Conservation (phyloP, 148 eudicot genomes). For the Rhododendron henanense region DNA sequence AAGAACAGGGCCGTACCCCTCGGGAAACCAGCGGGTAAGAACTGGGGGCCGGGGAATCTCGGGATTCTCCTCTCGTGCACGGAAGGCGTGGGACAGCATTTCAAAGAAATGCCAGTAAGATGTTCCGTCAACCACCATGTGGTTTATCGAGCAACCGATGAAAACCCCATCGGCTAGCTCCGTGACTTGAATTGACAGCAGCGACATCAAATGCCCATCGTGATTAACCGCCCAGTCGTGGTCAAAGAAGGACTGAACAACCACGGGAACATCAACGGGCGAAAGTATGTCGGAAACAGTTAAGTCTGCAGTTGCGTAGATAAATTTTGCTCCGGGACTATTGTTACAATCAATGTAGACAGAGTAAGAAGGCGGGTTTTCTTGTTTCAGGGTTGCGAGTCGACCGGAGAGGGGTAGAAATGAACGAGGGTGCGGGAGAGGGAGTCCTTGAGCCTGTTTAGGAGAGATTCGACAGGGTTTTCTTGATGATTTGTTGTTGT, state of each 20-base stretch:
- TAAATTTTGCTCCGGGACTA: too few relatives aligned
- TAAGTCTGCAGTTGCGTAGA: not conserved
- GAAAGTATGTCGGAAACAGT: constrained; percentile 16
- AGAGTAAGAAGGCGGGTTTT: too few relatives aligned
- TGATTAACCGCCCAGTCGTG: constrained; percentile 9
- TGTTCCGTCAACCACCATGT: not conserved
- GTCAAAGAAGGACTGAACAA: constrained; percentile 20
- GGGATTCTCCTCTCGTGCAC: not conserved
- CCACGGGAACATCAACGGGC: constrained; percentile 8
- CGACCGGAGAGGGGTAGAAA: too few relatives aligned
- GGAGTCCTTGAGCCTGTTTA: too few relatives aligned
- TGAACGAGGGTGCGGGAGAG: too few relatives aligned
- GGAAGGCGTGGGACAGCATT: constrained; percentile 10
- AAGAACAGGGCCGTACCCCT: constrained; percentile 16
- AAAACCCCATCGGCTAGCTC: constrained; percentile 29
- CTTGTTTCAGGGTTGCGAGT: too few relatives aligned
- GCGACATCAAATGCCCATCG: constrained; percentile 15
- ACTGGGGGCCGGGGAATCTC: not conserved
- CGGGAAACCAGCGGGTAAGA: constrained; percentile 16
- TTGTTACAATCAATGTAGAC: too few relatives aligned
- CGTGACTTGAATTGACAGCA: constrained; percentile 27
- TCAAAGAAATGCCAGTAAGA: constrained; percentile 33
- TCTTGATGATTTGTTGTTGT: too few relatives aligned
- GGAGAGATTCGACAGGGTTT: too few relatives aligned
- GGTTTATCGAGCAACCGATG: constrained; percentile 28